These are phyloP conservation scores for Penicillium sp. DNA, from an alignment of 2,329 filamentous ascomycete genomes.

Conservation along the genomic window DNA sequence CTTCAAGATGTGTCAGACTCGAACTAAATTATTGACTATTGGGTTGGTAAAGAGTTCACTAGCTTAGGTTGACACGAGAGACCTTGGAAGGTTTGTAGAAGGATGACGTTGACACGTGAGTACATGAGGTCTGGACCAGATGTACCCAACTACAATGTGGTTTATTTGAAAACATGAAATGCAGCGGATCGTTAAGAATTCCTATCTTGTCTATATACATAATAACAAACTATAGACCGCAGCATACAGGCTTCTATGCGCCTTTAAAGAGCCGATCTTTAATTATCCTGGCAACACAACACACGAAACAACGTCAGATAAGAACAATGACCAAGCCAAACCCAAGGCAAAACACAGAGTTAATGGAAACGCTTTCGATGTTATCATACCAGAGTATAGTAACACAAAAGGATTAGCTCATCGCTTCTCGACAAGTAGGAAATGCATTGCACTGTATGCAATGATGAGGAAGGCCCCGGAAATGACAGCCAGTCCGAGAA, in stretches of 20 bases:
- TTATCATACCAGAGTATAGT: neutral
- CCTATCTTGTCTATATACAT: constrained; percentile 14
- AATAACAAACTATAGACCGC: neutral
- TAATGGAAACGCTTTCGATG: neutral
- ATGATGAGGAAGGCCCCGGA: constrained; percentile 79
- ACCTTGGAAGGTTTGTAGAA: constrained; percentile 1
- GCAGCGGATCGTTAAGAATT: neutral
- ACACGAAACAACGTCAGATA: neutral
- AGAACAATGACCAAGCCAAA: neutral
- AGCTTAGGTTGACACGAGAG: neutral
- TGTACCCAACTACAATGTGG: neutral
- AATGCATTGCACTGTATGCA: constrained; percentile 89
- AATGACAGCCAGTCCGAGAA: constrained; percentile 77
- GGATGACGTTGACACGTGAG: constrained; percentile 22
- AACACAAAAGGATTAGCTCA: constrained; percentile 41
- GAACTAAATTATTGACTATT: neutral
- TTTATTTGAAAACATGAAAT: neutral
- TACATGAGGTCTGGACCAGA: neutral
- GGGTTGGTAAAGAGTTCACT: neutral
- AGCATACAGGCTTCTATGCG: neutral
- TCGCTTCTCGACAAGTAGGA: constrained; percentile 85
- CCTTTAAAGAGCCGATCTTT: neutral
- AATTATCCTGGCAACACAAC: neutral
- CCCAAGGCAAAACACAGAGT: neutral
- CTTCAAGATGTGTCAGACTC: neutral